A percentile compares a stretch with the other conserved stretches of the same genome.
Conservation (phyloP, 1,139 yeast species). For the Saccharomycopsis hybrid region DNA sequence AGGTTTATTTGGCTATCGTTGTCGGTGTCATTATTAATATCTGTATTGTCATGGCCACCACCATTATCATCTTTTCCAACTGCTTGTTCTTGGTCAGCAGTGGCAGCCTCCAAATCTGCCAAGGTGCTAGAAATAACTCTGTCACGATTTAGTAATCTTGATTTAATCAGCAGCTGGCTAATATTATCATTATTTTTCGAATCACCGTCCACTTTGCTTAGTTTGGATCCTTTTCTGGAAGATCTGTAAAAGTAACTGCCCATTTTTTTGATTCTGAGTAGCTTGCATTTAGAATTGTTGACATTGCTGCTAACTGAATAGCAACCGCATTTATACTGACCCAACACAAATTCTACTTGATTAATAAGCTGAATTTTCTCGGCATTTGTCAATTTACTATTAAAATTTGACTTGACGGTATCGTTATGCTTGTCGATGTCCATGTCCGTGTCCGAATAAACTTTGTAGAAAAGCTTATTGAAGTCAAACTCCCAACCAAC, state of each 20-base stretch:
- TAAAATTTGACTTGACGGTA: constrained; percentile 37
- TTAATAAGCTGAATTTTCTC: constrained; percentile 51
- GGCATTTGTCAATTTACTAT: constrained; percentile 37
- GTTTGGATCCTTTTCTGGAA: constrained; percentile 42
- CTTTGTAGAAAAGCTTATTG: constrained; percentile 20
- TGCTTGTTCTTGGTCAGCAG: background rate
- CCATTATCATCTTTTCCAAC: background rate
- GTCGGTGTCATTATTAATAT: background rate
- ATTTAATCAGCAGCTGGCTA: constrained; percentile 21
- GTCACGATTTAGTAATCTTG: constrained; percentile 17
- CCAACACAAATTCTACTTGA: constrained; percentile 53
- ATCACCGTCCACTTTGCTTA: constrained; percentile 31
- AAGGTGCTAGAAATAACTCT: constrained; percentile 1
- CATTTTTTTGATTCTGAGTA: constrained; percentile 56
- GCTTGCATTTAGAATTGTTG: constrained; percentile 44
- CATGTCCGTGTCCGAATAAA: constrained; percentile 6
- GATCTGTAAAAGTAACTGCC: constrained; percentile 52
- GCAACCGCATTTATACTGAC: constrained; percentile 71
- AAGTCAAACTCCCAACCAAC: constrained; percentile 87
- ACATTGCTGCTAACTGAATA: constrained; percentile 27
- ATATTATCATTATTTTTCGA: constrained; percentile 22
- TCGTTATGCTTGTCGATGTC: constrained; percentile 26
- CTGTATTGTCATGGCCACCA: background rate
- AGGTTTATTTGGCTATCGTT: too few relatives aligned
- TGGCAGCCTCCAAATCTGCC: constrained; percentile 18